phyloP scores from a whole-genome alignment of 2,329 filamentous ascomycete species.

The Alternaria triticimaculans region DNA sequence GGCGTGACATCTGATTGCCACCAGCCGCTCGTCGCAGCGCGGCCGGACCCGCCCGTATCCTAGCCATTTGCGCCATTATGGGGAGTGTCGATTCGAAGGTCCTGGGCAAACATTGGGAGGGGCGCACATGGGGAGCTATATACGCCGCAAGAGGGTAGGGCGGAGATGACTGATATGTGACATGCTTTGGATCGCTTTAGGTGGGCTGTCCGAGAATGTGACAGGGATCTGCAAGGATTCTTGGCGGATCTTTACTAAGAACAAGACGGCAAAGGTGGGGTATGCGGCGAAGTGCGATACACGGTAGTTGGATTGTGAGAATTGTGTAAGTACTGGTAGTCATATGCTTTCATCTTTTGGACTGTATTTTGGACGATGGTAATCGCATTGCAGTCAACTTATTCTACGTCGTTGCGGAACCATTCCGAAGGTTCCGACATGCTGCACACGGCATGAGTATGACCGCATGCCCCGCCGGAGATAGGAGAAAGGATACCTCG shows the following conservation, averaged over 20 bases:
- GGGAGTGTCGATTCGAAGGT: constrained; percentile 12
- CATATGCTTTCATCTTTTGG: too few relatives aligned
- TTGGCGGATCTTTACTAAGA: constrained; percentile 19
- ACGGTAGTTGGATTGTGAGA: neutral
- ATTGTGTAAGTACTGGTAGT: neutral
- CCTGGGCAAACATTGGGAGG: constrained; percentile 35
- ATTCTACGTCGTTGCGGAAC: too few relatives aligned
- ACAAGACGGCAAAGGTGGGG: constrained; percentile 1
- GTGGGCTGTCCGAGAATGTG: constrained; percentile 10
- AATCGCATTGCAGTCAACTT: too few relatives aligned
- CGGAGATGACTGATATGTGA: constrained; percentile 24
- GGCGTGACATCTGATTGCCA: constrained; percentile 24
- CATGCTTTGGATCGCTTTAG: constrained; percentile 1
- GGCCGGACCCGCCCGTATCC: constrained; percentile 33
- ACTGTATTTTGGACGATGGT: too few relatives aligned
- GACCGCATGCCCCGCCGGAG: neutral
- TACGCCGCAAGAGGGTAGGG: constrained; percentile 16
- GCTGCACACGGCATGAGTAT: too few relatives aligned
- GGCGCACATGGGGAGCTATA: constrained; percentile 31
- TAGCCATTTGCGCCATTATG: constrained; percentile 43
- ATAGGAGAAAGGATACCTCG: neutral
- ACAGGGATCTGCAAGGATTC: constrained; percentile 13
- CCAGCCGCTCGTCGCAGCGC: constrained; percentile 29
- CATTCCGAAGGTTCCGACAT: too few relatives aligned
- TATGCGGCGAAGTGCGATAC: neutral